Conservation (phyloP, 345 rosid species). For the Aquilaria yunnanensis region DNA sequence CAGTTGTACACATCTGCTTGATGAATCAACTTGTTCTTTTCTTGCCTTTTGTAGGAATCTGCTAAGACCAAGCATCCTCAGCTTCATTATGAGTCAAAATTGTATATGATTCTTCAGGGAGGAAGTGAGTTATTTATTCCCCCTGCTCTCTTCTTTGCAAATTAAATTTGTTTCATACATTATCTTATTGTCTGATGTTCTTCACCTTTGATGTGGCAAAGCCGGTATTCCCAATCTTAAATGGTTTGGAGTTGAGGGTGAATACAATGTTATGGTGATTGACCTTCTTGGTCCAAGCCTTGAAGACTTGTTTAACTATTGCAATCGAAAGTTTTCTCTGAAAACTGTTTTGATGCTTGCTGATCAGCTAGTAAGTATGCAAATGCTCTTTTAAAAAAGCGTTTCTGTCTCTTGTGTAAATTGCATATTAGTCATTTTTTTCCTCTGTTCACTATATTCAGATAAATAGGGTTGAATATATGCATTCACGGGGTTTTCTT, state of each 20-base stretch:
- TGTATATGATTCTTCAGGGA: slow-evolving; percentile 75
- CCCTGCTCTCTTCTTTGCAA: not conserved
- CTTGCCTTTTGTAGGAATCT: slow-evolving; percentile 38
- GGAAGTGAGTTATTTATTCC: slow-evolving; percentile 42
- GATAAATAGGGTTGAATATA: slow-evolving; percentile 87
- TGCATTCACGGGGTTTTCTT: slow-evolving; percentile 84
- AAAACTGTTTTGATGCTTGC: slow-evolving; percentile 79
- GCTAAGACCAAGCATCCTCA: slow-evolving; percentile 78
- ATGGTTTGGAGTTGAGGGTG: slow-evolving; percentile 76
- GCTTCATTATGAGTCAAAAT: slow-evolving; percentile 71
- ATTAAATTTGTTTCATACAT: not conserved
- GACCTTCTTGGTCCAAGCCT: slow-evolving; percentile 82
- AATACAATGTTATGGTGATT: slow-evolving; percentile 65
- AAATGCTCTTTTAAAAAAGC: not conserved
- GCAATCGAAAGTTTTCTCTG: slow-evolving; percentile 60
- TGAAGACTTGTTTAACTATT: slow-evolving; percentile 73
- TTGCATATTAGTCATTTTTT: not conserved
- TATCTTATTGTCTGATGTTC: not conserved
- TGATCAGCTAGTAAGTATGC: slow-evolving; percentile 58
- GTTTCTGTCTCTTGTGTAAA: not conserved
- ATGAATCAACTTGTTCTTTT: not conserved
- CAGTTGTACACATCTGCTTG: too few relatives aligned
- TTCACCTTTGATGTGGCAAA: slow-evolving; percentile 18
- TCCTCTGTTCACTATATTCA: slow-evolving; percentile 13
- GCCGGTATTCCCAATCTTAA: slow-evolving; percentile 74